Conservation (phyloP, 2,329 filamentous ascomycete genomes). For the Ilyonectria destructans region DNA sequence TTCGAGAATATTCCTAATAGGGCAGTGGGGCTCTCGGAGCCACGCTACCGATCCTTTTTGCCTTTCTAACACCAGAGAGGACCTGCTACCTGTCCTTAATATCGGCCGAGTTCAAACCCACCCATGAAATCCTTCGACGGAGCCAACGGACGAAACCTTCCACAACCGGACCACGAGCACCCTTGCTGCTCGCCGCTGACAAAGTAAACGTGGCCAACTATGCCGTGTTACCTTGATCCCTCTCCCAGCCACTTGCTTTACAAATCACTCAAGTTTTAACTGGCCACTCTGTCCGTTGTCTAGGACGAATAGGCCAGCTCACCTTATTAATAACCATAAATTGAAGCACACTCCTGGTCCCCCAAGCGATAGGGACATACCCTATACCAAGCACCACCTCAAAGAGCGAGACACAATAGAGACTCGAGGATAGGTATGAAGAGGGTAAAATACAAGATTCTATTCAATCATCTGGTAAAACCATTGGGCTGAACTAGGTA, state of each 20-base stretch:
- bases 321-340: constrained; percentile 7
- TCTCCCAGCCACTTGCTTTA: background rate
- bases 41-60: constrained; percentile 39
- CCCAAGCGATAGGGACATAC: background rate
- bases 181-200: constrained; percentile 13
- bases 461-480: too few species aligned
- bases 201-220: constrained; percentile 4
- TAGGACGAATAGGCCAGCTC: too few species aligned
- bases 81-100: constrained; percentile 35
- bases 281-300: too few species aligned
- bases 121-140: constrained; percentile 23
- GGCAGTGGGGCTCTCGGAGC: constrained; percentile 43
- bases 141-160: constrained; percentile 8
- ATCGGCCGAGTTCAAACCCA: constrained; percentile 26
- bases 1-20: constrained; percentile 50
- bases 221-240: background rate
- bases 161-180: background rate
- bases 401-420: too few species aligned
- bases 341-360: background rate
- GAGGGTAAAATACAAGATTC: too few species aligned
- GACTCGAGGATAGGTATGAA: too few species aligned
- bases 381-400: background rate
- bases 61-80: constrained; percentile 14
- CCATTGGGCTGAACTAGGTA: too few species aligned
- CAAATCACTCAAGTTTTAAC: background rate